A percentile compares a stretch with the other conserved stretches of the same genome.
These are phyloP conservation scores for Epichloe baconii DNA, from an alignment of 2,329 filamentous ascomycete species.

Conservation along the genomic window DNA sequence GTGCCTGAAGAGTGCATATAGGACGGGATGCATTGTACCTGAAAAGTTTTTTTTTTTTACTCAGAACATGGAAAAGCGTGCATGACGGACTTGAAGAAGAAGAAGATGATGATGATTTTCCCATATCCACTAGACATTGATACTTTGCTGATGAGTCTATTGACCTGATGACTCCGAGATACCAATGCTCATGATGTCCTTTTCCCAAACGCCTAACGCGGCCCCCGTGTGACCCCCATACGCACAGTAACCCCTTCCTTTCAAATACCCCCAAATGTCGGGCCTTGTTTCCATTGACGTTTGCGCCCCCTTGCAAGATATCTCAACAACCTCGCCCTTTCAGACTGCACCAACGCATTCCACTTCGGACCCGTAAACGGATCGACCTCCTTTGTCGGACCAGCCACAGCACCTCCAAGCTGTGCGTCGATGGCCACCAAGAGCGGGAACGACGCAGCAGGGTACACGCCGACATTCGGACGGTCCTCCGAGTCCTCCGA, in stretches of 20 bases:
- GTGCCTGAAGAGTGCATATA: too few species aligned
- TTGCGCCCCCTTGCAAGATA: background rate
- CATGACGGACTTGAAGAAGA: too few species aligned
- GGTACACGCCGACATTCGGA: slow-evolving; percentile 6
- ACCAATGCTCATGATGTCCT: too few species aligned
- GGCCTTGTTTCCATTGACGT: background rate
- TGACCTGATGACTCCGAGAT: too few species aligned
- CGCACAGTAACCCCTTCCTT: background rate
- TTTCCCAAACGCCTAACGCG: too few species aligned
- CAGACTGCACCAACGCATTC: slow-evolving; percentile 4
- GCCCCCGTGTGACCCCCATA: background rate
- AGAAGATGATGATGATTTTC: too few species aligned
- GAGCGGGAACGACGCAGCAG: background rate
- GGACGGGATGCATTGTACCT: too few species aligned
- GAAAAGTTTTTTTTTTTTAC: too few species aligned
- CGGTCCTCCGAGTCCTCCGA: background rate
- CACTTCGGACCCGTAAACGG: slow-evolving; percentile 3
- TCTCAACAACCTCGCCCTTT: background rate
- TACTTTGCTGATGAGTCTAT: too few species aligned
- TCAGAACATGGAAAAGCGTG: too few species aligned
- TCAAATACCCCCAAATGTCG: background rate
- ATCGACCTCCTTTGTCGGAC: background rate
- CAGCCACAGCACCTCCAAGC: background rate
- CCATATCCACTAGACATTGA: too few species aligned
- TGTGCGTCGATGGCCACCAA: slow-evolving; percentile 1